These are phyloP conservation scores for Eucalyptus urophylla DNA, from an alignment of 345 rosid genomes.

Conservation along the genomic window DNA sequence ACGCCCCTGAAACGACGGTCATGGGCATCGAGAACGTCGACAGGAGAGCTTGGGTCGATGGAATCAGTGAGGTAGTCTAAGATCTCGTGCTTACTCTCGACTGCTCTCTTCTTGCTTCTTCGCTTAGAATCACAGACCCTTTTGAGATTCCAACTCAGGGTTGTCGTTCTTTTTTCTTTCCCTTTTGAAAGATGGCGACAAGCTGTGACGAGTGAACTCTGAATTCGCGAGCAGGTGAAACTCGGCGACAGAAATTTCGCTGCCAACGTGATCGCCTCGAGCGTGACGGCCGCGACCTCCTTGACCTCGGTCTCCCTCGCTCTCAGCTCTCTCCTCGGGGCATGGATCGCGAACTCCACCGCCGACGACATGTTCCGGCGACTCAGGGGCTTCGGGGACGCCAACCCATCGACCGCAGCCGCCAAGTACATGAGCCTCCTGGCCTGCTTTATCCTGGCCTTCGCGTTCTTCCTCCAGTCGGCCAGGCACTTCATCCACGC, in stretches of 20 bases:
- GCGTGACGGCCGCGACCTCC: slow-evolving; percentile 55
- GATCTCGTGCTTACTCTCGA: neutral
- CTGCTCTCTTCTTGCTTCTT: neutral
- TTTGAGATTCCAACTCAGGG: no score
- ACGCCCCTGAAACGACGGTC: slow-evolving; percentile 54
- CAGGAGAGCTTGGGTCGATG: slow-evolving; percentile 66
- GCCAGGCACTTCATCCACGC: slow-evolving; percentile 53
- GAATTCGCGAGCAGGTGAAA: slow-evolving; percentile 2
- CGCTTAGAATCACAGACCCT: no score
- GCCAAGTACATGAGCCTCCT: slow-evolving; percentile 53
- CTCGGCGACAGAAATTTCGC: slow-evolving; percentile 20
- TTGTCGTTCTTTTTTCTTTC: neutral
- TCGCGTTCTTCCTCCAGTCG: slow-evolving; percentile 65
- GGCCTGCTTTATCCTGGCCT: slow-evolving; percentile 49
- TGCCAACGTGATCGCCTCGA: slow-evolving; percentile 33
- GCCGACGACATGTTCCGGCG: slow-evolving; percentile 17
- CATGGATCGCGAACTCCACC: slow-evolving; percentile 56
- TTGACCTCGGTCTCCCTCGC: slow-evolving; percentile 49
- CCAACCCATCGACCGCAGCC: slow-evolving; percentile 33
- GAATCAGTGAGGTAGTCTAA: slow-evolving; percentile 36
- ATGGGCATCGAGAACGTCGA: slow-evolving; percentile 57
- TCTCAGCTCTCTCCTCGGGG: slow-evolving; percentile 69
- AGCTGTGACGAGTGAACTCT: neutral
- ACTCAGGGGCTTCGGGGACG: slow-evolving; percentile 35
- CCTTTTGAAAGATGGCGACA: neutral